Evolutionary conservation across 306 rosid genomes (phyloP).

Genomic region (Castanopsis chinensis): DNA sequence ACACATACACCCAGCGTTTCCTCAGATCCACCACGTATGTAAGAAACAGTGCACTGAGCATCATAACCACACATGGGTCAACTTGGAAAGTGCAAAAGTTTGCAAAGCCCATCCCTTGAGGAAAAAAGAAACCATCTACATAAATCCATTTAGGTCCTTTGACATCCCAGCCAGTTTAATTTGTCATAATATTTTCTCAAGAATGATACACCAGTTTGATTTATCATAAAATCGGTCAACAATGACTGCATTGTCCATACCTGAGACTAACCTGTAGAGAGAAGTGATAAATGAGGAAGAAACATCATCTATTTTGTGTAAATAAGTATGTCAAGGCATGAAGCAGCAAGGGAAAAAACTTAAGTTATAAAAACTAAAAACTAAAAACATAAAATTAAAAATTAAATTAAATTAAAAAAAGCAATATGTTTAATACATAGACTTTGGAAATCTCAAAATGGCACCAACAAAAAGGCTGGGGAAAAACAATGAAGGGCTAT

Average conservation of each 20-base stretch:
- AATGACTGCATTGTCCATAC: slow-evolving; percentile 59
- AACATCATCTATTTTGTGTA: not conserved
- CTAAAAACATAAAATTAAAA: too few relatives aligned
- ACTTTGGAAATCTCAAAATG: not conserved
- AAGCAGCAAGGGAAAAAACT: not conserved
- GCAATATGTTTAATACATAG: not conserved
- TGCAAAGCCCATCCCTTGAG: not conserved
- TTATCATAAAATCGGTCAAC: slow-evolving; percentile 86
- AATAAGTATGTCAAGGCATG: slow-evolving; percentile 8
- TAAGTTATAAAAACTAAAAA: too few relatives aligned
- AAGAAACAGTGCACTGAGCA: not conserved
- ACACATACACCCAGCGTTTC: not conserved
- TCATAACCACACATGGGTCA: not conserved
- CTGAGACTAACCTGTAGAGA: slow-evolving; percentile 66
- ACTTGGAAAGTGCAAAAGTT: not conserved
- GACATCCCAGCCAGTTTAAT: slow-evolving; percentile 6
- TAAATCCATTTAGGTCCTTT: not conserved
- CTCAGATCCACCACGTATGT: not conserved
- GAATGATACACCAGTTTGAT: slow-evolving; percentile 92
- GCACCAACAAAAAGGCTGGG: not conserved
- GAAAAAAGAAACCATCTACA: not conserved
- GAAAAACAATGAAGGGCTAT: not conserved
- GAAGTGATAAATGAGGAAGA: slow-evolving; percentile 12
- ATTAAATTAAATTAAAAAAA: not conserved
- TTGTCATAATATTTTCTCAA: slow-evolving; percentile 59